phyloP scores from a whole-genome alignment of 2,329 filamentous ascomycete genomes.

The Colletotrichum costaricense region DNA sequence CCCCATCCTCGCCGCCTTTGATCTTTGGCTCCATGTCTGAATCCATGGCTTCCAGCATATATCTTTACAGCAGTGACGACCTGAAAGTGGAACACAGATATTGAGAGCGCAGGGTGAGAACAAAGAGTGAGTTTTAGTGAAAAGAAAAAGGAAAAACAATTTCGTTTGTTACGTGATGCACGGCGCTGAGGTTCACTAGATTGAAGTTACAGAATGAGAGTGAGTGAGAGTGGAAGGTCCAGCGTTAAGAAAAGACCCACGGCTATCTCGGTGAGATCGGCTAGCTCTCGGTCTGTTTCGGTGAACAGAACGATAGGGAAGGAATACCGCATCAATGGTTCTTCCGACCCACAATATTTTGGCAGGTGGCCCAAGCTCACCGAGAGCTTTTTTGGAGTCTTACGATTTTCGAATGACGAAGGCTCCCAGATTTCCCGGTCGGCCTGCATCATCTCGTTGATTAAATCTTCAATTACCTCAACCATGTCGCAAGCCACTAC shows the following conservation, averaged over 20 bases:
- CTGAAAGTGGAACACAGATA: not conserved
- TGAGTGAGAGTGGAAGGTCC: not conserved
- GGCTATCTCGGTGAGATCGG: slow-evolving; percentile 8
- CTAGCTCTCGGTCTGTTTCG: not conserved
- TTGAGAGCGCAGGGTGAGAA: not conserved
- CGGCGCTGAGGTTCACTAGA: not conserved
- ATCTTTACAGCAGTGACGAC: not conserved
- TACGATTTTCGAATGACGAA: slow-evolving; percentile 15
- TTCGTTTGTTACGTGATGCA: not conserved
- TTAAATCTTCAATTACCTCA: not conserved
- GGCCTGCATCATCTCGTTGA: not conserved
- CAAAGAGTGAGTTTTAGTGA: not conserved
- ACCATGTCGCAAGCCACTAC: slow-evolving; percentile 54
- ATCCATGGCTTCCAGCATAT: slow-evolving; percentile 10
- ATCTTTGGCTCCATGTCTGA: slow-evolving; percentile 20
- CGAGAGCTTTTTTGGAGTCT: slow-evolving; percentile 26
- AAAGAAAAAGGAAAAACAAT: not conserved
- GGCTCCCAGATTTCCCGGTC: not conserved
- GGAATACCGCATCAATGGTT: slow-evolving; percentile 21
- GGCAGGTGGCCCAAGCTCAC: slow-evolving; percentile 17
- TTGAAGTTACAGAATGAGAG: not conserved
- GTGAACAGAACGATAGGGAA: not conserved
- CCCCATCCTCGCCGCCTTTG: slow-evolving; percentile 18
- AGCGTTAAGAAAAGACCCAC: slow-evolving; percentile 10
- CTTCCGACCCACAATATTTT: slow-evolving; percentile 1